A percentile compares a stretch with the other conserved stretches of the same genome.
Conservation (phyloP, 306 rosid species). For the Fragaria nilgerrensis region DNA sequence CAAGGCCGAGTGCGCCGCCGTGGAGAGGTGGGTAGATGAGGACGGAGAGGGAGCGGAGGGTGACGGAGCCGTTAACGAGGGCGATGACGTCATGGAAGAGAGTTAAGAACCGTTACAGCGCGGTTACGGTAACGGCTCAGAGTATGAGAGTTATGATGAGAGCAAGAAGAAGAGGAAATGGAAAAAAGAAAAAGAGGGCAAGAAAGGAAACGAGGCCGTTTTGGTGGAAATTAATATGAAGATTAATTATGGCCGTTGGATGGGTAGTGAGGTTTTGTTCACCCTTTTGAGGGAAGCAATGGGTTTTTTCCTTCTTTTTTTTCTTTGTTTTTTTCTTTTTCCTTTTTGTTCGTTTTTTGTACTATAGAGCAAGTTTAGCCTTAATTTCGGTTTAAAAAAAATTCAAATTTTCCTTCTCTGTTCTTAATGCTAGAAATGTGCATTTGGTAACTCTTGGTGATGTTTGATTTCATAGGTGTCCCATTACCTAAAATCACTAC, state of each 20-base stretch:
- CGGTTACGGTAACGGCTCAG: conserved; percentile 19
- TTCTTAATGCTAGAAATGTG: neutral
- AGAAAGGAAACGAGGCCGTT: conserved; percentile 30
- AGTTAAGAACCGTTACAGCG: too few species aligned
- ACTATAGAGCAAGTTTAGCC: conserved; percentile 28
- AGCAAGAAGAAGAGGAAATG: neutral
- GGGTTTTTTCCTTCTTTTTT: neutral
- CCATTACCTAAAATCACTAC: neutral
- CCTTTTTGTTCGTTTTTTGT: conserved; percentile 2
- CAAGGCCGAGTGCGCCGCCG: conserved; percentile 69
- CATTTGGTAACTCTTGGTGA: neutral
- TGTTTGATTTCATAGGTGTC: neutral
- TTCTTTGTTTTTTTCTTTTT: neutral
- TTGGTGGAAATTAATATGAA: conserved; percentile 20
- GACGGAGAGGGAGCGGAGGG: conserved; percentile 45
- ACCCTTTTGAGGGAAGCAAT: conserved; percentile 11
- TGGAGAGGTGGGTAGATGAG: conserved; percentile 66
- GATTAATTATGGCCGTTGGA: conserved; percentile 27
- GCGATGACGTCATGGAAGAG: conserved; percentile 33
- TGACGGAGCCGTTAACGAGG: conserved; percentile 37
- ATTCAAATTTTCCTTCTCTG: neutral
- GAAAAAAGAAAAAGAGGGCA: neutral
- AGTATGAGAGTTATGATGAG: conserved; percentile 1
- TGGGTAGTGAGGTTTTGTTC: conserved; percentile 3
- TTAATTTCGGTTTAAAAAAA: conserved; percentile 24